Base-by-base conservation (phyloP, 2,329 filamentous ascomycete genomes). In the Clarireedia paspali region DNA sequence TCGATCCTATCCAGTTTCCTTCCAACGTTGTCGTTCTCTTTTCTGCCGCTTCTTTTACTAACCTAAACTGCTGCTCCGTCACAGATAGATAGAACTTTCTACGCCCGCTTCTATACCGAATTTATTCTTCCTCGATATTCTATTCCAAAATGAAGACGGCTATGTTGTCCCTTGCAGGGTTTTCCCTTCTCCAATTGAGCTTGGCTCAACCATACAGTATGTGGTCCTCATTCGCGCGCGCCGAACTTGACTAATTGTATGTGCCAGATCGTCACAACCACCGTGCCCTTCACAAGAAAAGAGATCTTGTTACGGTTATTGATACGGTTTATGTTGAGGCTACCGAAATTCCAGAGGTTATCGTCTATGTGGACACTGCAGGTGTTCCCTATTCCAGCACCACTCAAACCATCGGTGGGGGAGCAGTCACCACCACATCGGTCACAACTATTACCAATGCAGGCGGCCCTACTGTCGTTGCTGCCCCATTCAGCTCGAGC, bases 291-390 rank as follows among this genome's bases (percentile, higher is more conserved):
- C 60, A 63, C 42, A 66, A 68, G 61, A 66, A 62, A 54, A 62
- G 64, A 57, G 62, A 61, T 14, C 53, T 63, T 34, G 69, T 63
- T 64, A 71, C 60, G 65, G 70, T 66, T 63, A 70, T 65, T 66
- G 63, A 57, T 66, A 73, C 65, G 26, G 63, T 58, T 63, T 70
- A 61, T 69, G 70, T 74, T 40, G 71, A 75, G 24, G 57, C 58
- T n/a, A 53, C 60, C 12, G 52, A 61, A 14, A 62, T 73, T 9
- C 73, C 75, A 5, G 72, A 78, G 57, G 75, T 77, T 23, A 75
- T 87, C 63, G 76, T 87, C 63, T 86, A 80, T 69, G 80, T 86
- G 47, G 76, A 88, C 64, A 70, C 78, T 60, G 67, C 77, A 56
- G 81, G 82, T 55, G 72, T 76, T n/a, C 72, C 75, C 17, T 10